These are phyloP conservation scores for Pichia sp. DNA, from an alignment of 1,139 yeast genomes.

Conservation along the genomic window DNA sequence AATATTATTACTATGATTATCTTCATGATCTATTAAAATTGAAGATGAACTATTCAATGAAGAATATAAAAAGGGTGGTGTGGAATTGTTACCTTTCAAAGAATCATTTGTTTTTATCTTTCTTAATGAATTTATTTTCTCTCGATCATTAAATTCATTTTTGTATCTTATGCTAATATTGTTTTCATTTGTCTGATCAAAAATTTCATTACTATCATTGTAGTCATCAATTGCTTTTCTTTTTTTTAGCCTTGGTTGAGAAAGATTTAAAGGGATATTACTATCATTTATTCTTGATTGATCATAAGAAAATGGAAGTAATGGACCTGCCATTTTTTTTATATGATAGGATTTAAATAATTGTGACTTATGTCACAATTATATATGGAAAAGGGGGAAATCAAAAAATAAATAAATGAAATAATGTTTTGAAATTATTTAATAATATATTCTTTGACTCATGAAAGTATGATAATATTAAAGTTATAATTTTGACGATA, in stretches of 20 bases:
- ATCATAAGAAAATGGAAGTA: slow-evolving; percentile 26
- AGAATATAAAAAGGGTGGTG: slow-evolving; percentile 4
- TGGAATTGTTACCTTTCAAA: not conserved
- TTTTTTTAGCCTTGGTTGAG: not conserved
- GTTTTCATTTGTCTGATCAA: no score
- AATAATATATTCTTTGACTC: no score
- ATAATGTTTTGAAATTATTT: no score
- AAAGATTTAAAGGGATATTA: slow-evolving; percentile 6
- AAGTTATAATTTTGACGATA: no score
- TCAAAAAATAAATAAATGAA: no score
- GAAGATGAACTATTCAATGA: slow-evolving; percentile 13
- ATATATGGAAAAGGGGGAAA: no score
- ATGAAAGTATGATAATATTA: no score
- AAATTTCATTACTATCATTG: not conserved
- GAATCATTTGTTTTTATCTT: not conserved
- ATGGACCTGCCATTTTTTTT: slow-evolving; percentile 16
- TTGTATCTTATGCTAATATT: no score
- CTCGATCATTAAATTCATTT: not conserved
- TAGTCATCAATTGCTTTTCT: not conserved
- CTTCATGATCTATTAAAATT: not conserved
- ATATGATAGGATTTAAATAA: not conserved
- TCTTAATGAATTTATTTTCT: not conserved
- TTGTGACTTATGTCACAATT: no score
- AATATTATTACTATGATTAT: not conserved
- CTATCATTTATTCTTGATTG: slow-evolving; percentile 19